Evolutionary conservation across 2,329 filamentous ascomycete species (phyloP).

Genomic region (Dothideomycetes sp.): DNA sequence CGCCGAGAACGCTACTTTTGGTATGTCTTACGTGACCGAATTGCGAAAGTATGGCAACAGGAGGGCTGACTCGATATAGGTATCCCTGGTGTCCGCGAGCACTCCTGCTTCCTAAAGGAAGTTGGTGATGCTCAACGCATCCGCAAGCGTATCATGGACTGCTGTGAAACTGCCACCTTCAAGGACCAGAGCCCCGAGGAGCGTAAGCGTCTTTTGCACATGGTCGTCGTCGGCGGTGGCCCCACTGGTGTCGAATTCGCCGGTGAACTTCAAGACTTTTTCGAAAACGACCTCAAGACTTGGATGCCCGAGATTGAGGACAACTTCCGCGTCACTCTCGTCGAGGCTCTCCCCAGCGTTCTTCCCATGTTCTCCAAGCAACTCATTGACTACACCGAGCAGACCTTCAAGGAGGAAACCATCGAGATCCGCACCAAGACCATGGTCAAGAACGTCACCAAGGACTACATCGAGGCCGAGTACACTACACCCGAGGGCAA

Average conservation of each 20-base stretch:
- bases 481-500: conserved; percentile 70
- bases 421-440: conserved; percentile 98
- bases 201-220: conserved; percentile 88
- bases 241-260: conserved; percentile 98
- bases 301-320: conserved; percentile 92
- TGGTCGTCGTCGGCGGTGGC: conserved; percentile 80
- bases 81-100: conserved; percentile 86
- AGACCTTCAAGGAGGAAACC: conserved; percentile 96
- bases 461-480: conserved; percentile 87
- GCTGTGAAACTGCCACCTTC: conserved; percentile 95
- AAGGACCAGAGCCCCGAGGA: conserved; percentile 88
- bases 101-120: conserved; percentile 98
- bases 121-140: conserved; percentile 93
- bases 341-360: conserved; percentile 93
- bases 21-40: conserved; percentile 37
- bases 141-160: conserved; percentile 99
- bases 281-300: conserved; percentile 96
- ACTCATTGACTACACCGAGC: conserved; percentile 98
- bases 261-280: conserved; percentile 97
- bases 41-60: not conserved
- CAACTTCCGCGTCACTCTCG: conserved; percentile 93
- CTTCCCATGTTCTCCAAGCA: conserved; percentile 98
- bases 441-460: conserved; percentile 95
- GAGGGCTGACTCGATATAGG: conserved; percentile 30
- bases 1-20: conserved; percentile 97